Evolutionary conservation across 2,329 filamentous ascomycete genomes (phyloP), one percentile per base, ranked within the genome.

Genomic region (Fusarium torreyae): DNA sequence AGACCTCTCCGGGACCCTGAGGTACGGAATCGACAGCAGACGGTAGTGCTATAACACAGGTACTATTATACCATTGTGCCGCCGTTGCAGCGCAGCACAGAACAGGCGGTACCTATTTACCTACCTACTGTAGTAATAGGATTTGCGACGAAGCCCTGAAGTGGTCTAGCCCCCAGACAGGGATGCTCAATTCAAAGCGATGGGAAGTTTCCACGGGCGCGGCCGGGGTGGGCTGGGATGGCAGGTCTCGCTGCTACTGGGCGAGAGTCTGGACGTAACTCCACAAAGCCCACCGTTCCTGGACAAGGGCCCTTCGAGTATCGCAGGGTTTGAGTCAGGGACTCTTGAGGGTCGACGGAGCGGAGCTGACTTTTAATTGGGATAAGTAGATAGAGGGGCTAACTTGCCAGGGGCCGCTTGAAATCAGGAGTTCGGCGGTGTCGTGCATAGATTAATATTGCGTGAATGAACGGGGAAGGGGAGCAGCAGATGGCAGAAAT

Each of bases 271-370:
- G 46, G 45, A 46, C 55, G 59, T 51, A 59, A 58, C 52, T 66
- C 73, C 72, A 71, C 73, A 57, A 57, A 54, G 45, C 46, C 44
- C 63, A 66, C 73, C 70, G 73, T 75, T 75, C 71, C 73, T 71
- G 66, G 64, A 57, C 66, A 73, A 72, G 70, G 53, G 63, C 59
- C 45, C 45, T 34, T 15, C 40, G 28, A 54, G 51, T 67, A 64
- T 54, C 57, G 42, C 68, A 66, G 68, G 70, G 59, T 63, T 72
- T 62, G 73, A 75, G 73, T 75, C 73, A 75, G 73, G 71, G 63
- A 68, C 63, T 63, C 57, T 60, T 44, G 49, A 60, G 18, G 60
- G 63, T 56, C 57, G 40, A 60, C 18, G 40, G 48, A 62, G 65
- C 60, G 58, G 69, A 62, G 63, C 45, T 58, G 33, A 43, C 26